phyloP scores from a whole-genome alignment of 179 eudicot species.

The Kewa caespitosa region DNA sequence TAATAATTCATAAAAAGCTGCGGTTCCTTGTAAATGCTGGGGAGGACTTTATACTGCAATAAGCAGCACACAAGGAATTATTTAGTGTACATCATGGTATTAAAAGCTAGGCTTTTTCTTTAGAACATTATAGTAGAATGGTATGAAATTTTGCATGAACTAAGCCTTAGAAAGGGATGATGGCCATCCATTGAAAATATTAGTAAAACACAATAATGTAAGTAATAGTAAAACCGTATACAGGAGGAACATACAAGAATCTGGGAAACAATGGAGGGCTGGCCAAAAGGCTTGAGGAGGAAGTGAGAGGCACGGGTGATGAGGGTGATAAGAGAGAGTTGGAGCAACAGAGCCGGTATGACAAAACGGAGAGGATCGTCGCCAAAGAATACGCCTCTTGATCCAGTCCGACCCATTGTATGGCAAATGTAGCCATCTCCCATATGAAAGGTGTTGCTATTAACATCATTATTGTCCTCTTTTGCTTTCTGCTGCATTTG shows the following conservation, averaged over 20 bases:
- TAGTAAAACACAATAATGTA: too few relatives aligned
- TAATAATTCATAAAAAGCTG: too few relatives aligned
- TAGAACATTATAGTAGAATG: background rate
- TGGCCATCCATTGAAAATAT: too few relatives aligned
- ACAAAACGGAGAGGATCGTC: slow-evolving; percentile 37
- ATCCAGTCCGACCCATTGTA: slow-evolving; percentile 20
- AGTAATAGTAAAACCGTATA: too few relatives aligned
- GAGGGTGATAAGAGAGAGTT: slow-evolving; percentile 36
- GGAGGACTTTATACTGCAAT: too few relatives aligned
- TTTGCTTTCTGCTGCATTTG: background rate
- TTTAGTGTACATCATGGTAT: too few relatives aligned
- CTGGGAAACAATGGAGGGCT: slow-evolving; percentile 48
- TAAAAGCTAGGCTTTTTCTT: too few relatives aligned
- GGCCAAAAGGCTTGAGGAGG: slow-evolving; percentile 48
- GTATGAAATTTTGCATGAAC: background rate
- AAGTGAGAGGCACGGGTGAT: slow-evolving; percentile 34
- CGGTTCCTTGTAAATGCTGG: too few relatives aligned
- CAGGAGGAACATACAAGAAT: slow-evolving; percentile 33
- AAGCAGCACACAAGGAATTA: too few relatives aligned
- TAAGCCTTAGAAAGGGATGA: too few relatives aligned
- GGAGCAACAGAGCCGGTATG: slow-evolving; percentile 36
- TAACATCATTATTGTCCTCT: too few relatives aligned
- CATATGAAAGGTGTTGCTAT: slow-evolving; percentile 25
- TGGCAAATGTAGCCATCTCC: slow-evolving; percentile 28
- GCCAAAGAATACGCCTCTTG: slow-evolving; percentile 37